phyloP scores from a whole-genome alignment of 192 early-diverging fungal species.

The Funneliformis mosseae region DNA sequence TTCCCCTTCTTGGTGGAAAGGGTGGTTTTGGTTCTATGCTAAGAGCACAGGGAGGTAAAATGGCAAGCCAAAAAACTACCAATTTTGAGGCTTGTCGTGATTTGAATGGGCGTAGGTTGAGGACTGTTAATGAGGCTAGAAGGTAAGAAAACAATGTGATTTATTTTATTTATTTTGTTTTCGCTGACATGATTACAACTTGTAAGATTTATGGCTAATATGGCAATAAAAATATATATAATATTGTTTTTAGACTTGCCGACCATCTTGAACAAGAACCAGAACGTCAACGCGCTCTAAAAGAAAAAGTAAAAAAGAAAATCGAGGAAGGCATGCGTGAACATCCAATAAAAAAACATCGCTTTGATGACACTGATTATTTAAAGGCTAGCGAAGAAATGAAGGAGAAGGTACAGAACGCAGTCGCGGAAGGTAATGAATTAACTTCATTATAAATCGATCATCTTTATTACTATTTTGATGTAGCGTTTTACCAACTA shows the following conservation, averaged over 20 bases:
- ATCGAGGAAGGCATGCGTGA: constrained; percentile 74
- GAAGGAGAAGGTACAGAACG: constrained; percentile 60
- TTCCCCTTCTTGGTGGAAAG: constrained; percentile 79
- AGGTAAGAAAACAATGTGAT: constrained; percentile 51
- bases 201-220: neutral
- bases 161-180: too few relatives aligned
- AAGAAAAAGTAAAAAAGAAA: constrained; percentile 68
- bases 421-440: constrained; percentile 46
- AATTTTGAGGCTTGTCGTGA: constrained; percentile 95
- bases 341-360: constrained; percentile 65
- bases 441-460: neutral
- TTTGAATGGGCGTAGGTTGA: constrained; percentile 84
- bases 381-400: constrained; percentile 66
- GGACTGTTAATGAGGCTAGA: constrained; percentile 89
- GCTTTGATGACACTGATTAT: constrained; percentile 85
- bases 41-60: constrained; percentile 88
- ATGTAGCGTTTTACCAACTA: neutral
- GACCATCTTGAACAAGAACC: constrained; percentile 72
- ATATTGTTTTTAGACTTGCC: constrained; percentile 53
- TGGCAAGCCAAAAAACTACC: constrained; percentile 85
- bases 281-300: constrained; percentile 63
- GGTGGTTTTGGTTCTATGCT: constrained; percentile 97
- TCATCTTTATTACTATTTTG: neutral
- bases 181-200: neutral
- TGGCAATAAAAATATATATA: neutral